These are phyloP conservation scores for Apiotrichum laibachii DNA, from an alignment of 1,284 basidiomycete species.

Conservation along the genomic window DNA sequence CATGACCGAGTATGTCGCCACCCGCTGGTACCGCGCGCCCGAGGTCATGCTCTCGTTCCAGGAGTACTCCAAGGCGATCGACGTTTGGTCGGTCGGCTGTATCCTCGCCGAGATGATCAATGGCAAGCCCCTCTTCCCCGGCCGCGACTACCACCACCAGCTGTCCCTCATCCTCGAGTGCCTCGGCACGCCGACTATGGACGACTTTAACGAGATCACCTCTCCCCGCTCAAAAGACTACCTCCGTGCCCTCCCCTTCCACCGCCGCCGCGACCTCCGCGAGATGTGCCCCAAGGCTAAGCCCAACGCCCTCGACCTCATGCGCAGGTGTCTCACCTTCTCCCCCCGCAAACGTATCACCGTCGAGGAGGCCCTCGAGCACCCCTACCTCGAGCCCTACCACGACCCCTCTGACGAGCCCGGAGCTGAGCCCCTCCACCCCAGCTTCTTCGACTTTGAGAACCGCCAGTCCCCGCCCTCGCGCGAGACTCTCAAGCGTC, in stretches of 20 bases:
- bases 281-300: constrained; percentile 77
- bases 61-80: constrained; percentile 87
- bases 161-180: constrained; percentile 60
- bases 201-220: constrained; percentile 66
- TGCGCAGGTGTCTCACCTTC: constrained; percentile 85
- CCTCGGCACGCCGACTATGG: constrained; percentile 60
- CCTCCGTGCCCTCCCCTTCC: constrained; percentile 77
- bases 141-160: constrained; percentile 57
- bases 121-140: constrained; percentile 85
- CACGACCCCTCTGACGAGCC: constrained; percentile 89
- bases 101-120: constrained; percentile 92
- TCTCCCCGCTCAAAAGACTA: constrained; percentile 66
- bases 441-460: constrained; percentile 88
- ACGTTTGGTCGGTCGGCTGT: constrained; percentile 91
- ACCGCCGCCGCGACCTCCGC: constrained; percentile 75
- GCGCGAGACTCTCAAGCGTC: constrained; percentile 54
- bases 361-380: constrained; percentile 82
- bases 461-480: constrained; percentile 53
- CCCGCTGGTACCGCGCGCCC: constrained; percentile 89
- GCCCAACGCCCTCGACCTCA: constrained; percentile 80
- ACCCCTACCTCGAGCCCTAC: constrained; percentile 90
- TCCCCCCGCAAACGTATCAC: constrained; percentile 87
- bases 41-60: constrained; percentile 96
- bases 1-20: constrained; percentile 93
- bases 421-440: constrained; percentile 70